phyloP scores from a whole-genome alignment of 73 alveolate species.

The Tetrahymena borealis region DNA sequence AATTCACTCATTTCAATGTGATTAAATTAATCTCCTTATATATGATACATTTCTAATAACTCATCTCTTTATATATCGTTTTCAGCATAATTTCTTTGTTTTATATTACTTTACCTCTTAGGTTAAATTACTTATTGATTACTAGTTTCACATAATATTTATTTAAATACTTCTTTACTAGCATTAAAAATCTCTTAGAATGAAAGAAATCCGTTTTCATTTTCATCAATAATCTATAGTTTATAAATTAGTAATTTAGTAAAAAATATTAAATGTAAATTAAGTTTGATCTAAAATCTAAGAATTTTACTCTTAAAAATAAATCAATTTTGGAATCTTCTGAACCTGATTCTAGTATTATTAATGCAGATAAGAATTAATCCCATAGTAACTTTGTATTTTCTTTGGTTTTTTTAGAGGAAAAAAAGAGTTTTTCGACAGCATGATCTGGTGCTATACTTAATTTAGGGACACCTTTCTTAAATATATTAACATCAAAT shows the following conservation, averaged over 20 bases:
- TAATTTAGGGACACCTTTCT: neutral
- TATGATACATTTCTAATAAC: neutral
- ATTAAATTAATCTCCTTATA: neutral
- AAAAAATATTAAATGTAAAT: neutral
- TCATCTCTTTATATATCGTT: too few relatives aligned
- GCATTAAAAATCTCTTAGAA: neutral
- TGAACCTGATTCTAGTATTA: neutral
- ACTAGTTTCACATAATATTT: neutral
- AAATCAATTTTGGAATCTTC: neutral
- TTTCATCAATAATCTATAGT: neutral
- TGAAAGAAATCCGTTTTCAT: neutral
- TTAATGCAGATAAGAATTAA: neutral
- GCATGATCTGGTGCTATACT: neutral
- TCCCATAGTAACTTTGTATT: neutral
- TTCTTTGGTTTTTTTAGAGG: neutral
- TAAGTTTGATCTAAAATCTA: too few relatives aligned
- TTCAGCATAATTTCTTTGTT: neutral
- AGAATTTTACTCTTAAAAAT: neutral
- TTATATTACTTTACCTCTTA: neutral
- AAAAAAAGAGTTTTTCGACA: neutral
- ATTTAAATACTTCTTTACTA: neutral
- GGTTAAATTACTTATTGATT: neutral
- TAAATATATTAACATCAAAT: neutral
- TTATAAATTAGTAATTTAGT: neutral
- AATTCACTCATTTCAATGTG: neutral